Evolutionary conservation across 2,329 filamentous ascomycete species (phyloP), one percentile per base, ranked within the genome.

Genomic region (Verticillium zaregamsianum): DNA sequence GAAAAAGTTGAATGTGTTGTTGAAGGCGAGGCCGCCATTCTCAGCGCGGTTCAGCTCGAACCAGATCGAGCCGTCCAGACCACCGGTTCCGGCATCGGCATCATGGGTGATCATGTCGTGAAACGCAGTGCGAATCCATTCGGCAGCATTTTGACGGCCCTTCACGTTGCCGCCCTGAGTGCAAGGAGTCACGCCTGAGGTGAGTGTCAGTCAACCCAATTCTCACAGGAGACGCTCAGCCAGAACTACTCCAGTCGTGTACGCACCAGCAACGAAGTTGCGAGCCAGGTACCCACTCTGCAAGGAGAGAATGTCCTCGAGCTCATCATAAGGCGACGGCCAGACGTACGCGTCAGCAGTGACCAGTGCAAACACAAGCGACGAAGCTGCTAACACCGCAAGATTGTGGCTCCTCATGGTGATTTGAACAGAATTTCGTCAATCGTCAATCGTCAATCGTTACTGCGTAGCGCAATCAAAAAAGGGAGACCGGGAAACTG

Each of bases 71-170:
- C 68, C 71, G 61, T 73, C 71, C 2, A 73, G 64, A 23, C 71
- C 71, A 28, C 71, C 71, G 2, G 63, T 64, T 15, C 71, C 71
- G 1, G 66, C 60, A 2, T 60, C 64, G 9, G 65, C 68, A 62
- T 73, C 66, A 14, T 69, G 65, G 7, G 70, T 73, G 31, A 67
- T 67, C 31, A 69, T 68, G 61, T 73, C 71, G 58, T 73, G 71
- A 63, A 70, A 73, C 5, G 68, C 70, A 5, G 71, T 72, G 4
- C 71, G 68, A 40, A 73, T 66, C 71, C 71, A 73, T 65, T 73
- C 71, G 5, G 70, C 71, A 3, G 71, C 63, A 59, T 68, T 69
- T 17, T 69, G 67, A 32, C 66, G 66, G 28, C 70, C 70, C 9
- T 61, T 60, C 23, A 61, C 60, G 55, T 66, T 68, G 35, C 63